phyloP scores from a whole-genome alignment of 768 basidiomycete species.

The Phlebiopsis gigantea region DNA sequence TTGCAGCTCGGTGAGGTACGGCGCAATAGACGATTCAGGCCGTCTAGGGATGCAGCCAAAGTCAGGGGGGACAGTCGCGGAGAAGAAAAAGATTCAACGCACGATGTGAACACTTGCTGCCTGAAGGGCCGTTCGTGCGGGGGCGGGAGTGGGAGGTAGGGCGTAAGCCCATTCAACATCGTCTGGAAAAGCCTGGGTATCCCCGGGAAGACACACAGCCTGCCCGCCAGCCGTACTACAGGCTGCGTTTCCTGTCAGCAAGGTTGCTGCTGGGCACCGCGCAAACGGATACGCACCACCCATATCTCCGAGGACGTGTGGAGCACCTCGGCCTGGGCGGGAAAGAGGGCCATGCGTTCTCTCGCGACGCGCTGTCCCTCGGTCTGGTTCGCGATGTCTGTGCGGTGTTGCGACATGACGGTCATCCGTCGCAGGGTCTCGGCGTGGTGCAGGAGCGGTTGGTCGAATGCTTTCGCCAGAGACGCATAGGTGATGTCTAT shows the following conservation, averaged over 20 bases:
- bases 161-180: constrained; percentile 69
- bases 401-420: constrained; percentile 44
- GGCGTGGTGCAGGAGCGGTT: constrained; percentile 62
- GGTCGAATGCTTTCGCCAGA: constrained; percentile 78
- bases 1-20: constrained; percentile 78
- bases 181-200: constrained; percentile 81
- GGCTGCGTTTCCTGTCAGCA: constrained; percentile 43
- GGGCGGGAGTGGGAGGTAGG: constrained; percentile 78
- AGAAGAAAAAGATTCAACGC: constrained; percentile 23
- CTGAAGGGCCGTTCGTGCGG: constrained; percentile 66
- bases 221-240: constrained; percentile 78
- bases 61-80: constrained; percentile 1
- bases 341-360: constrained; percentile 88
- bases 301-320: constrained; percentile 78
- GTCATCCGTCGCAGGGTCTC: constrained; percentile 77
- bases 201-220: constrained; percentile 89
- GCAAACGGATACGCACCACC: constrained; percentile 55
- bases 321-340: constrained; percentile 69
- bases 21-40: constrained; percentile 82
- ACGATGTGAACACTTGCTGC: constrained; percentile 83
- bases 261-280: not conserved
- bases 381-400: constrained; percentile 57
- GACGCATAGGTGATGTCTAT: constrained; percentile 87
- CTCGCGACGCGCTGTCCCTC: constrained; percentile 73
- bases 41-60: constrained; percentile 32